These are phyloP conservation scores for Flaveria brownii DNA, from an alignment of 129 eudicot genomes.

Conservation along the genomic window DNA sequence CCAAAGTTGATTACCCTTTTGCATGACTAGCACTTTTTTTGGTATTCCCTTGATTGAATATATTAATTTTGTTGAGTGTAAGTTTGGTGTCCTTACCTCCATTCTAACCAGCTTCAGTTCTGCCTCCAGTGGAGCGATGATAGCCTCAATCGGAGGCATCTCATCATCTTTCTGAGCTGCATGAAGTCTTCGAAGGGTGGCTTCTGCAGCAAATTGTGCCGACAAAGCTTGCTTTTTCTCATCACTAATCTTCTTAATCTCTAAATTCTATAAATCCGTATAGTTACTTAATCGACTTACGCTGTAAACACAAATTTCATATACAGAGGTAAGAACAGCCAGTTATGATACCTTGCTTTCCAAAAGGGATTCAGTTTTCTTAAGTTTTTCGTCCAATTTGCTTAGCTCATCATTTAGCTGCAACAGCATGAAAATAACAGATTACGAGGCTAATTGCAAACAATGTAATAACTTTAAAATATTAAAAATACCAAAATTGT, in stretches of 20 bases:
- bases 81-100: conserved; percentile 51
- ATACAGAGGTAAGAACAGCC: neutral
- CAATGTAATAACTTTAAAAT: too few species aligned
- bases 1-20: neutral
- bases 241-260: conserved; percentile 70
- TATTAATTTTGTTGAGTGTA: neutral
- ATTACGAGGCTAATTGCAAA: neutral
- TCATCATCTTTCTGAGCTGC: conserved; percentile 94
- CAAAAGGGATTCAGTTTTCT: conserved; percentile 66
- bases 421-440: conserved; percentile 26
- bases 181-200: conserved; percentile 95
- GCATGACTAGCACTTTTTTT: neutral
- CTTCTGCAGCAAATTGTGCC: conserved; percentile 97
- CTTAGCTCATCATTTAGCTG: conserved; percentile 66
- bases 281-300: neutral
- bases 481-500: neutral
- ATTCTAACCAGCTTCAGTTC: conserved; percentile 75
- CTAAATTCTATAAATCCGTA: conserved; percentile 56
- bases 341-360: conserved; percentile 76
- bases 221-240: conserved; percentile 84
- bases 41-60: neutral
- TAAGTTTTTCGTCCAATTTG: conserved; percentile 76
- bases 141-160: conserved; percentile 95
- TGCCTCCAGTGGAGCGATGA: conserved; percentile 88
- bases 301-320: neutral